Evolutionary conservation across 257 asterid species (phyloP), one percentile per base, ranked within the genome.

Genomic region (Rhazya stricta): DNA sequence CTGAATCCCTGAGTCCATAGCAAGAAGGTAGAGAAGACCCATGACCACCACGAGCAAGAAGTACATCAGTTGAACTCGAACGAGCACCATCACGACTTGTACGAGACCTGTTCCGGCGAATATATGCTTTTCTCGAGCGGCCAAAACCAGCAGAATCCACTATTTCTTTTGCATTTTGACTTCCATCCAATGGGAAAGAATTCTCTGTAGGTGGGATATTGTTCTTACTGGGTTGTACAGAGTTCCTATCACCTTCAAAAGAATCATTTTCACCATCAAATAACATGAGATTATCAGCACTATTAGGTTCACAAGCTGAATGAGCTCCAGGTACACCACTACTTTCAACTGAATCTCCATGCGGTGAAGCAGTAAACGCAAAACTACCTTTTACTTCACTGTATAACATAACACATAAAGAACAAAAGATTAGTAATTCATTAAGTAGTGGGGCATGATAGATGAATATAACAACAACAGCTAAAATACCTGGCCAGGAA

Each of bases 341-440:
- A 84, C 98, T 93, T 86, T 93, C 97, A 72, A 88, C 86, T 62
- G 98, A 91, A 84, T 93, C 98, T 61, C 97, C 96, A 85, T 82
- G 91, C 82, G 96, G 89, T 73, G 97, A 92, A 61, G 90, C 86
- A 46, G 94, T 82, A 80, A 86, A 76, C 77, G 93, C 92, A 86
- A 87, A 87, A 83, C 98, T 91, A 67, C 93, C 95, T 87, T 89
- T 93, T 77, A 91, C 95, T 81, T 88, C 96, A 79, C 98, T 91
- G 79, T 69, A 70, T 29, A 75, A 69, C 81, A 76, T n/a, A 83
- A 53, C 73, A 69, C 81, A 76, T n/a, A 83, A 53, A 56, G 51
- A 50, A 19, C 54, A 46, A 65, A 57, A 68, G 48, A 78, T 69
- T 73, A 29, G 45, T 16, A 46, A 48, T 13, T 67, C 36, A 42